Evolutionary conservation across 2,329 filamentous ascomycete species (phyloP).

Genomic region (Emericellopsis atlantica): DNA sequence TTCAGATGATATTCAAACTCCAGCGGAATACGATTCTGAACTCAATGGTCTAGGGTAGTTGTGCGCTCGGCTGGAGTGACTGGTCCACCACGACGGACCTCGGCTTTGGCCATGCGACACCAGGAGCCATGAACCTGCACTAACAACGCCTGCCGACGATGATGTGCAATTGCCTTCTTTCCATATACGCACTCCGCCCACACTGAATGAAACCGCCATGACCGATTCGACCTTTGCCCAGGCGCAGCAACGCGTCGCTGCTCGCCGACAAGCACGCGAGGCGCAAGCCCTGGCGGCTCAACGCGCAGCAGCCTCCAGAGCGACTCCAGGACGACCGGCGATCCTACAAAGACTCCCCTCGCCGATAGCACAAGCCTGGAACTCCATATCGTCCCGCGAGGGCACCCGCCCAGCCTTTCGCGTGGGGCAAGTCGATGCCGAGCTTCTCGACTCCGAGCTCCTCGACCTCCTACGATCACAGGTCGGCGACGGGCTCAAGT

Average conservation of each 20-base stretch:
- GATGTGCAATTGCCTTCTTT: too few relatives aligned
- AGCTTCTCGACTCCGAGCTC: conserved; percentile 87
- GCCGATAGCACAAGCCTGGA: conserved; percentile 55
- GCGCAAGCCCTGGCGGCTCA: conserved; percentile 39
- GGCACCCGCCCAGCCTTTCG: conserved; percentile 78
- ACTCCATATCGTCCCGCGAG: conserved; percentile 58
- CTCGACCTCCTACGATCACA: conserved; percentile 75
- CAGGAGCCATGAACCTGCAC: too few relatives aligned
- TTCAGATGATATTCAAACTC: too few relatives aligned
- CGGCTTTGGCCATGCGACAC: too few relatives aligned
- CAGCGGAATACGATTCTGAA: too few relatives aligned
- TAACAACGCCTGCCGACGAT: too few relatives aligned
- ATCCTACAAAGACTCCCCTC: conserved; percentile 45
- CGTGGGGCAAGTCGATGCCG: conserved; percentile 91
- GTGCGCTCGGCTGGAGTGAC: too few relatives aligned
- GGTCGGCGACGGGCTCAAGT: conserved; percentile 77
- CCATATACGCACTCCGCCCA: too few relatives aligned
- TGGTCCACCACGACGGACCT: too few relatives aligned
- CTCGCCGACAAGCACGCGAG: conserved; percentile 67
- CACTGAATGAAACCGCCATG: conserved; percentile 24
- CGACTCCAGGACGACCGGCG: conserved; percentile 21
- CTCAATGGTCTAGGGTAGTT: background rate
- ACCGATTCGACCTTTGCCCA: conserved; percentile 62
- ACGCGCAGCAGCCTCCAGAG: conserved; percentile 35
- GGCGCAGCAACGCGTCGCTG: conserved; percentile 76